phyloP scores from a whole-genome alignment of 176 grass and related monocot genomes.

The Echinochloa phyllopogon region DNA sequence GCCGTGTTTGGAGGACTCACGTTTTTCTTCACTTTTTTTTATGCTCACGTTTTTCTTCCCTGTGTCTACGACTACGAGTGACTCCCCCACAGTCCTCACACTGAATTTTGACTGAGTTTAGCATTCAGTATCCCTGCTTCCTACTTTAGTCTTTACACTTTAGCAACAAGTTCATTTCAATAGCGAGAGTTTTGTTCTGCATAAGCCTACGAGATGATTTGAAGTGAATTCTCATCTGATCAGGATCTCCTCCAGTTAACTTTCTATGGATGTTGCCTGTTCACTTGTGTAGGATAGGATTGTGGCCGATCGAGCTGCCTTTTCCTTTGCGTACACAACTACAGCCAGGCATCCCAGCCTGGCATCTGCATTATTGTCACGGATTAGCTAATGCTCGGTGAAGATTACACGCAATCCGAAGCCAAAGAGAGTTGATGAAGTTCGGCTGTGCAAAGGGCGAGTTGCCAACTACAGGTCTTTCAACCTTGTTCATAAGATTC shows the following conservation, averaged over 20 bases:
- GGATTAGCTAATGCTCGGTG: neutral
- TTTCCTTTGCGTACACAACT: neutral
- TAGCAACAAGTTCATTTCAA: neutral
- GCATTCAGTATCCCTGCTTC: no score
- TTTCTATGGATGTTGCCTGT: neutral
- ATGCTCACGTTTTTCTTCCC: no score
- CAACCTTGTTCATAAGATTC: neutral
- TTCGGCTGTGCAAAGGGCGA: neutral
- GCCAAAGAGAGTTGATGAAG: neutral
- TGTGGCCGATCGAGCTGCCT: neutral
- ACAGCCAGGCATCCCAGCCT: neutral
- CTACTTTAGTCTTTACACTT: no score
- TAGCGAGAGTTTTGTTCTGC: neutral
- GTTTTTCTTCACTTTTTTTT: neutral
- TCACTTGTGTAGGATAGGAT: neutral
- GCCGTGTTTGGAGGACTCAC: neutral
- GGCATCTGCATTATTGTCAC: neutral
- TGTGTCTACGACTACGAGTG: no score
- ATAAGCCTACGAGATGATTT: neutral
- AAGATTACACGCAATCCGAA: neutral
- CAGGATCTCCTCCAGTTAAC: neutral
- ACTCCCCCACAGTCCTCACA: no score
- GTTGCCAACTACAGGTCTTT: neutral
- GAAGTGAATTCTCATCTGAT: neutral
- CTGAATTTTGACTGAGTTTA: no score